Base-by-base conservation (phyloP, 441 rosid genomes). In the Isatis lusitanica region DNA sequence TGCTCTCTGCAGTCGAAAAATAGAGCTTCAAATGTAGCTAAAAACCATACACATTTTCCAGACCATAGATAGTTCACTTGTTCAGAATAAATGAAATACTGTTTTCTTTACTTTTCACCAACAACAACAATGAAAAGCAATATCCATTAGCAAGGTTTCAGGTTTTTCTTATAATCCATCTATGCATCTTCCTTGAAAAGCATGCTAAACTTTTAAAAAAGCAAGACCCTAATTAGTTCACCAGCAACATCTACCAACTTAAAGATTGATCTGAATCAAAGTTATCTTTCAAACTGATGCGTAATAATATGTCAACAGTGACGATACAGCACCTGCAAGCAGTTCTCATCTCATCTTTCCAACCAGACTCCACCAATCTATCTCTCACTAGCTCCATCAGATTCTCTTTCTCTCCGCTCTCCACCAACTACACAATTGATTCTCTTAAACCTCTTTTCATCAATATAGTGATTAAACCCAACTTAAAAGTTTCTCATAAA, bases 301-400 rank as follows among this genome's bases (percentile, higher is more conserved):
- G 2, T 44, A 36, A 24, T 5, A 4, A 50, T 31, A 48, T 38
- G 73, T 58, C 42, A 16, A 47, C 36, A 36, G 28, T 30, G 4
- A 66, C 16, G 52, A 47, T 43, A 55, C 21, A 40, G 50, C 68
- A 92, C 98, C 97, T 92, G 96, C 97, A 90, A 68, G 83, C 90
- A 53, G 86, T 82, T 74, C 84, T 87, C 97, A 94, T 88, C 33
- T 89, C 97, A 74, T 94, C 98, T 74, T 82, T 90, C 98, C 98
- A 90, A 28, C 97, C 98, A 70, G 92, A 90, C 63, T 94, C 98
- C 24, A 86, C 68, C 67, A 94, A 90, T 78, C 87, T 87, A 63
- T 94, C 95, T 75, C 92, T 86, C 81, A 91, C 80, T 16, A 91
- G 87, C 75, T 94, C 98, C 97, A 81, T 94, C 33, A 88, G 53